These are phyloP conservation scores for Diaporthe eres DNA, from an alignment of 2,329 filamentous ascomycete genomes.

Conservation along the genomic window DNA sequence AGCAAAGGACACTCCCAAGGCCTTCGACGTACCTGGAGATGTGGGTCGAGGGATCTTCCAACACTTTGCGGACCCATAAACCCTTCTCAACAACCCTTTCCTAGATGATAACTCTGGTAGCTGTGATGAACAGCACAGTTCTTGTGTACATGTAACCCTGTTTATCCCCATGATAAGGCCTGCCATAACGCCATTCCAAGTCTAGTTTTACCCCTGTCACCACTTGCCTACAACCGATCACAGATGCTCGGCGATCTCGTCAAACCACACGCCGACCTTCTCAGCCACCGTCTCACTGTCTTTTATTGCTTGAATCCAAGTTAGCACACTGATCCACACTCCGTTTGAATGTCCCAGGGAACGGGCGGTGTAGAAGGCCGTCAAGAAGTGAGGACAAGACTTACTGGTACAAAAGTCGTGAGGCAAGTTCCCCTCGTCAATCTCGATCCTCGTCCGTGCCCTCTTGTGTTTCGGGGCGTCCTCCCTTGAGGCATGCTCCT, in stretches of 20 bases:
- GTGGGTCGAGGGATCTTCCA: neutral
- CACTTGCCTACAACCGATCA: conserved; percentile 7
- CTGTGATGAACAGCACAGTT: neutral
- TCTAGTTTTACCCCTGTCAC: neutral
- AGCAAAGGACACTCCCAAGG: too few species aligned
- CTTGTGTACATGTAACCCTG: neutral
- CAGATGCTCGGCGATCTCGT: conserved; percentile 60
- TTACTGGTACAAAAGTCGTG: conserved; percentile 74
- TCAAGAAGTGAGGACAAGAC: conserved; percentile 43
- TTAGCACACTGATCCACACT: conserved; percentile 37
- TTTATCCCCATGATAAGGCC: neutral
- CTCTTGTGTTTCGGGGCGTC: conserved; percentile 45
- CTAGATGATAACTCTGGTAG: neutral
- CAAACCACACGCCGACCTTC: conserved; percentile 63
- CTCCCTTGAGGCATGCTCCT: conserved; percentile 50
- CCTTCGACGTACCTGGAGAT: too few species aligned
- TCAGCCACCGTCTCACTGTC: conserved; percentile 64
- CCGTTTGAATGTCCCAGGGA: neutral
- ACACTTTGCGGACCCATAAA: neutral
- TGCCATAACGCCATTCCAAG: neutral
- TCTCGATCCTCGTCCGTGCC: conserved; percentile 61
- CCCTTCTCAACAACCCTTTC: neutral
- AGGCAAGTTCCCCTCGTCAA: conserved; percentile 69
- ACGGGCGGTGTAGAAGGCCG: neutral
- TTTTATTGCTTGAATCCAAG: conserved; percentile 49